Percentiles rank a stretch among this genome's conserved stretches.
Evolutionary conservation across 2,329 filamentous ascomycete species (phyloP).

Genomic region (Xylaria sp.): DNA sequence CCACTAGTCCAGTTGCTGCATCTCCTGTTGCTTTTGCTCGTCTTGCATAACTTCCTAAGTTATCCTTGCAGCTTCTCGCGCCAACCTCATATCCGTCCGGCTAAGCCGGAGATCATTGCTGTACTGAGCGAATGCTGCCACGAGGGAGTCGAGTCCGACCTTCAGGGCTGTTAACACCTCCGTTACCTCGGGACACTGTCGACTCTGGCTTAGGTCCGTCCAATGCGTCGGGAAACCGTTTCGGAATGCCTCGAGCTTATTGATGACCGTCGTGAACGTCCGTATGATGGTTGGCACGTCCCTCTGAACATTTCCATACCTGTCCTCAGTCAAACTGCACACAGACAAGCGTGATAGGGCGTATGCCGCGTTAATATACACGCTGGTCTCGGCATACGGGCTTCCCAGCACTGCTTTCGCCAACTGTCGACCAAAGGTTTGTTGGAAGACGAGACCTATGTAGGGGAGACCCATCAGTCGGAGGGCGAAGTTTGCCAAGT

Average conservation of each 20-base stretch:
- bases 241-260: constrained; percentile 75
- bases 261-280: constrained; percentile 74
- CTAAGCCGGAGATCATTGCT: constrained; percentile 75
- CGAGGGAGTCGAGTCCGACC: constrained; percentile 70
- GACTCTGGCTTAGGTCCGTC: constrained; percentile 75
- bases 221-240: constrained; percentile 72
- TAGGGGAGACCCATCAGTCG: constrained; percentile 59
- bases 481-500: constrained; percentile 60
- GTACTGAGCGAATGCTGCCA: constrained; percentile 80
- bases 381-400: constrained; percentile 74
- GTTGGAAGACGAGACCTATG: constrained; percentile 75
- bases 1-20: constrained; percentile 48
- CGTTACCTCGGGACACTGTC: constrained; percentile 74
- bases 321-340: constrained; percentile 80
- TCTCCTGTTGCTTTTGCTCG: not conserved
- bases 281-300: constrained; percentile 81
- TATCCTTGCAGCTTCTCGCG: constrained; percentile 68
- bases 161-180: constrained; percentile 73
- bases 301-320: constrained; percentile 84
- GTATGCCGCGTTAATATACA: constrained; percentile 77
- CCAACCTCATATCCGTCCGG: constrained; percentile 76
- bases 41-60: not conserved
- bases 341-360: constrained; percentile 76
- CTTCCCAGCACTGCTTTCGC: constrained; percentile 75
- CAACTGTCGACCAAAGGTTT: constrained; percentile 73